A percentile compares a stretch with the other conserved stretches of the same genome.
Conservation (phyloP, 352 stramenopile genomes). For the Peronospora destructor region DNA sequence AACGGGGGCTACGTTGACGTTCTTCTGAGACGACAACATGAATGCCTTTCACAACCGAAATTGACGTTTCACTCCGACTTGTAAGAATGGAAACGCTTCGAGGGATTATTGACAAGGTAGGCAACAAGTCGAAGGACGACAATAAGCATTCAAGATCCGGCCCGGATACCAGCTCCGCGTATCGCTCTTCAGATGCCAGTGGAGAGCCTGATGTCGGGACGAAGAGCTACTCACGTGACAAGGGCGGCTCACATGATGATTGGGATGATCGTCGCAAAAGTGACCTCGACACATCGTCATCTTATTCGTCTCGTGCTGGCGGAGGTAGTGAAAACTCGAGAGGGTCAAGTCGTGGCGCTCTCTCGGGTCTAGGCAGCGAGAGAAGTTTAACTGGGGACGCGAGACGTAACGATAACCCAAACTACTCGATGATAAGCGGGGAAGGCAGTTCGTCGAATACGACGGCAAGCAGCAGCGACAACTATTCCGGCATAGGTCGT, state of each 20-base stretch:
- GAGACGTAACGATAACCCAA: conserved; percentile 4
- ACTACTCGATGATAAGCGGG: conserved; percentile 1
- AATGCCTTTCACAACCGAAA: conserved; percentile 17
- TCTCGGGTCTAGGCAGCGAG: conserved; percentile 6
- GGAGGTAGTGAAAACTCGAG: conserved; percentile 16
- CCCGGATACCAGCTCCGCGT: conserved; percentile 4
- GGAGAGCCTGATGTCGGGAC: conserved; percentile 14
- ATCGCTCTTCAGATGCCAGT: conserved; percentile 18
- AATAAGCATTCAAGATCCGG: conserved; percentile 3
- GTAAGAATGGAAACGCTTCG: conserved; percentile 17
- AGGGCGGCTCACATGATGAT: background rate
- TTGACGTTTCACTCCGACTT: conserved; percentile 1
- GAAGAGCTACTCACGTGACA: conserved; percentile 21
- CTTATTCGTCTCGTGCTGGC: conserved; percentile 13
- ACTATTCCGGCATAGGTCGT: conserved; percentile 5
- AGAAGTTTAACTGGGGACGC: conserved; percentile 10
- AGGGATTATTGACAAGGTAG: conserved; percentile 13
- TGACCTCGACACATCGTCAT: conserved; percentile 9
- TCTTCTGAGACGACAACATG: background rate
- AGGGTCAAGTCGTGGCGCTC: conserved; percentile 7
- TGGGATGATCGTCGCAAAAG: conserved; percentile 9
- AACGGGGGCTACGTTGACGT: background rate
- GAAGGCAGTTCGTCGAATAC: conserved; percentile 1
- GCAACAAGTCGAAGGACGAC: conserved; percentile 9
- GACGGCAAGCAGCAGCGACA: background rate